phyloP scores from a whole-genome alignment of 441 rosid genomes.

The Codiaeum variegatum region DNA sequence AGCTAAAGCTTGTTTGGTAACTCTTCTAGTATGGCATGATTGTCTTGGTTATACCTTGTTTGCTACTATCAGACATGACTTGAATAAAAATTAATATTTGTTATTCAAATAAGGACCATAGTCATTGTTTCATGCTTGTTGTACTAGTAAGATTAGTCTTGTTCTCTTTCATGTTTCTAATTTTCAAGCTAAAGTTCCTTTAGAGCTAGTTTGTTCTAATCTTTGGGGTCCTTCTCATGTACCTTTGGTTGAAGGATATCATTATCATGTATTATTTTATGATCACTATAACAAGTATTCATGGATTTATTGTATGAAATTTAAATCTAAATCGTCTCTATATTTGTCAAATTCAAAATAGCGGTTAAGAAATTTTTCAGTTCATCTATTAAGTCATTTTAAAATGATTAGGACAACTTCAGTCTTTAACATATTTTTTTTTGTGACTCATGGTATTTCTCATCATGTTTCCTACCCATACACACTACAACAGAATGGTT shows the following conservation, averaged over 20 bases:
- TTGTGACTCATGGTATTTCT: too few species aligned
- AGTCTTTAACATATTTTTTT: too few species aligned
- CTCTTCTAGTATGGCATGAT: background rate
- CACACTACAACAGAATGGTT: background rate
- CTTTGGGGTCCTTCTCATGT: background rate
- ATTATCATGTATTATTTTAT: background rate
- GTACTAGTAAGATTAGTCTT: background rate
- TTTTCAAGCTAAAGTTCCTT: background rate
- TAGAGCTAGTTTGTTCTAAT: background rate
- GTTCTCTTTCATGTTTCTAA: background rate
- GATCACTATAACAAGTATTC: background rate
- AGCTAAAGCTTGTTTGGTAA: too few species aligned
- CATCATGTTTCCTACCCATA: background rate
- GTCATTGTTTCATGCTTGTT: background rate
- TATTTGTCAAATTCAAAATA: background rate
- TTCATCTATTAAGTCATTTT: background rate
- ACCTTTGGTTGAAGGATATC: background rate
- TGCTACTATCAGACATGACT: background rate
- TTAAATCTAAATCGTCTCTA: background rate
- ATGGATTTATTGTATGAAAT: background rate
- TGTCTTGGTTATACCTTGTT: background rate
- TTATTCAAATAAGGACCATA: background rate
- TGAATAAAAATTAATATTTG: background rate
- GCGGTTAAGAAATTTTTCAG: background rate
- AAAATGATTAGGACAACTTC: background rate